Percentiles rank a stretch among this genome's conserved stretches.
Evolutionary conservation across 768 basidiomycete species (phyloP).

Genomic region (Boletales sp.): DNA sequence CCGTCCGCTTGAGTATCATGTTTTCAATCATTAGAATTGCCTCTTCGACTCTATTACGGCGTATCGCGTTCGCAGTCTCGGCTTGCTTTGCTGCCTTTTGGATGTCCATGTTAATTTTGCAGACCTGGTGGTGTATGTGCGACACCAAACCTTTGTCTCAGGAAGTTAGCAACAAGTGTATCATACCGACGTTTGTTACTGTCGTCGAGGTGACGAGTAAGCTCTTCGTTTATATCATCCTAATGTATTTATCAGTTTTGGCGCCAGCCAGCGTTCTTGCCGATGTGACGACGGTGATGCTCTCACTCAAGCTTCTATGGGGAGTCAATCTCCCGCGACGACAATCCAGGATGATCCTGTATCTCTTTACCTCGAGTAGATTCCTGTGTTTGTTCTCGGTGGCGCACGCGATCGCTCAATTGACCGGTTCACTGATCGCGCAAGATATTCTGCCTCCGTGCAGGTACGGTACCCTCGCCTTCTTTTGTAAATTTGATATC

Average conservation of each 20-base stretch:
- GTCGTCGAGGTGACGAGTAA: conserved; percentile 6
- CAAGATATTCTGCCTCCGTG: not conserved
- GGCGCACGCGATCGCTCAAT: not conserved
- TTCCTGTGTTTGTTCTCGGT: conserved; percentile 5
- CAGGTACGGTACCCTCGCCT: not conserved
- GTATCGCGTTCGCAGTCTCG: not conserved
- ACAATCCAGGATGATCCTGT: conserved; percentile 16
- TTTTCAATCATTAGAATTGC: conserved; percentile 12
- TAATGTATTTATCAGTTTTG: not conserved
- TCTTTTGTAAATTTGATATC: not conserved
- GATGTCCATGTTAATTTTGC: not conserved
- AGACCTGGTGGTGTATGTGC: conserved; percentile 6
- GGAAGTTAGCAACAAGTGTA: not conserved
- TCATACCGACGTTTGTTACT: not conserved
- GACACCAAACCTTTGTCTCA: not conserved
- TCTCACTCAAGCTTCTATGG: conserved; percentile 16
- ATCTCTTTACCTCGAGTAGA: conserved; percentile 9
- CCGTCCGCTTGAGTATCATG: conserved; percentile 17
- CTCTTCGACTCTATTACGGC: not conserved
- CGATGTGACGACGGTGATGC: not conserved
- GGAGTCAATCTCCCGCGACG: conserved; percentile 10
- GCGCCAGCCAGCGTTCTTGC: conserved; percentile 2
- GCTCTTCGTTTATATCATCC: not conserved
- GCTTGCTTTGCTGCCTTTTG: conserved; percentile 5
- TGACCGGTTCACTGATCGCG: not conserved